Evolutionary conservation across 2,329 filamentous ascomycete genomes (phyloP).

Genomic region (Seiridium cupressi): DNA sequence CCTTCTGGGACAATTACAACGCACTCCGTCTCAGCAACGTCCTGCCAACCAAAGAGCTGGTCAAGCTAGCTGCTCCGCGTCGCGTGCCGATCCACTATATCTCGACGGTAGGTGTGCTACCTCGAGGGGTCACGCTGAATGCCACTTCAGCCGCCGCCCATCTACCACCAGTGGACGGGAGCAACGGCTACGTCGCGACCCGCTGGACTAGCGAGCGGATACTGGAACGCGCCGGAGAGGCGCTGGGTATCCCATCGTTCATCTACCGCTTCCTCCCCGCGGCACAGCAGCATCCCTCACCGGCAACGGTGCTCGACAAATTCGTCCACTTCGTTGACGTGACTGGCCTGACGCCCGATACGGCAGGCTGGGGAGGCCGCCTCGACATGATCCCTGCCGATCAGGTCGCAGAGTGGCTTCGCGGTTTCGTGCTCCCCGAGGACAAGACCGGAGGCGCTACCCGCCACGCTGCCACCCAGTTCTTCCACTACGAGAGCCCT

Average conservation of each 20-base stretch:
- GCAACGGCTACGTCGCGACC: conserved; percentile 29
- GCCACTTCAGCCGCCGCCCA: background rate
- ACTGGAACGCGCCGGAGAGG: conserved; percentile 23
- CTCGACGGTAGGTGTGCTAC: too few species aligned
- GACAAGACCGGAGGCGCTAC: background rate
- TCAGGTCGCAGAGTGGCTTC: background rate
- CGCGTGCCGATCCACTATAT: background rate
- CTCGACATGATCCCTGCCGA: conserved; percentile 11
- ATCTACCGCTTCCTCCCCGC: background rate
- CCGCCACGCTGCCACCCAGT: too few species aligned
- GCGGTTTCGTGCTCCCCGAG: background rate
- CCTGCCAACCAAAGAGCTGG: conserved; percentile 25
- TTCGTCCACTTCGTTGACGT: conserved; percentile 3
- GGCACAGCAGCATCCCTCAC: background rate
- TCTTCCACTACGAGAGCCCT: background rate
- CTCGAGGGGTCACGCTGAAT: too few species aligned
- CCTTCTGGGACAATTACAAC: conserved; percentile 29
- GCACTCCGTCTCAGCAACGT: conserved; percentile 27
- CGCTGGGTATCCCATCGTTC: background rate
- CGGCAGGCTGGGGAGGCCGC: conserved; percentile 10
- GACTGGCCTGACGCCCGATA: conserved; percentile 2
- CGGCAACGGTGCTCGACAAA: background rate
- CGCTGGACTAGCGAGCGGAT: conserved; percentile 33
- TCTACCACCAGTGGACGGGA: conserved; percentile 16
- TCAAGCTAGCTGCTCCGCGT: conserved; percentile 10